Evolutionary conservation across 78 protist genomes (phyloP), one percentile per base, ranked within the genome.

Genomic region (Dictyostelium firmibasis): DNA sequence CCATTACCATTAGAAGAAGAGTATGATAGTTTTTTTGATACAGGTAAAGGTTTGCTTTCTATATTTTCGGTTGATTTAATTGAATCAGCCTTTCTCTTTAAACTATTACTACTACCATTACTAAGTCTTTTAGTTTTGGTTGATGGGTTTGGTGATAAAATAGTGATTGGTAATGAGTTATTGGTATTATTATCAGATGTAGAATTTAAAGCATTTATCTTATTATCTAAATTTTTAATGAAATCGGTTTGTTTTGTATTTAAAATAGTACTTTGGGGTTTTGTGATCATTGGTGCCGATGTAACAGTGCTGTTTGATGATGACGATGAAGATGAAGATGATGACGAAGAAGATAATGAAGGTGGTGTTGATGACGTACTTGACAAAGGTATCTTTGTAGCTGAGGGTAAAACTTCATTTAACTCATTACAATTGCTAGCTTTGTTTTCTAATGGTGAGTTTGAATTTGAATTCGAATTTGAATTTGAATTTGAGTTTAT

Each of bases 361-460:
- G 75, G 33, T n/a, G 75, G 33, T 25, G 75, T 67, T 67, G 75
- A 27, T 67, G 75, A n/a, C 27, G 36, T 72, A 72, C 43, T 31
- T 33, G 79, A 72, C 43, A 72, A 33, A 33, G 79, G 79, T 31
- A 72, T 72, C 43, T 72, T 72, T 67, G 75, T 27, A 72, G 23
- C 25, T 72, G 79, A 72, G 36, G 79, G 79, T 72, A 72, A 72
- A 72, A 72, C 79, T 72, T 72, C 79, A 72, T 72, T 72, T 72
- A 72, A 72, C 79, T 72, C 79, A 72, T 33, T 72, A 72, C 43
- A 29, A 72, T 31, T 72, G 13, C 79, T 72, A 33, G 7, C 44
- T 36, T 18, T 20, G 41, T 76, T 38, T 36, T 76, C 44, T n/a
- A 18, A 14, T n/a, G 29, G 41, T 18, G 41, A 36, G n/a, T 76